Percentiles rank a stretch among this genome's conserved stretches.
Conservation (phyloP, 257 asterid species). For the Perilla frutescens region DNA sequence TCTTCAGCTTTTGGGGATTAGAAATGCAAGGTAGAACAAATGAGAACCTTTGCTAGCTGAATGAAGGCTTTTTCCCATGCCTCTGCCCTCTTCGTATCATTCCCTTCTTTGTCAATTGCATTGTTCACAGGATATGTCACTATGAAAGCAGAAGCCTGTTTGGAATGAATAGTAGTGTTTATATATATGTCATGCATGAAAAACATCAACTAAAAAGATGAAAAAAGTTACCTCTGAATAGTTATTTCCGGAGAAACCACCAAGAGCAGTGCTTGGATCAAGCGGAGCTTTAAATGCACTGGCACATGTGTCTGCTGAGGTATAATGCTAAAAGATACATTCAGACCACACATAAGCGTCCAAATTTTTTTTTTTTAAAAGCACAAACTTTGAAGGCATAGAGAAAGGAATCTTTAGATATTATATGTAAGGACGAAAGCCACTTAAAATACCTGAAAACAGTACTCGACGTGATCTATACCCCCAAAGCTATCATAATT, state of each 20-base stretch:
- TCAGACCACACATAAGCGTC: conserved; percentile 34
- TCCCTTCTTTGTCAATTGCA: conserved; percentile 77
- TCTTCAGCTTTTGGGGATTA: conserved; percentile 16
- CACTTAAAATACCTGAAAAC: conserved; percentile 75
- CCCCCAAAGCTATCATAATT: conserved; percentile 79
- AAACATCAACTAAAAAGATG: conserved; percentile 12
- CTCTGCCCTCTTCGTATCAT: conserved; percentile 73
- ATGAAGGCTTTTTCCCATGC: conserved; percentile 99
- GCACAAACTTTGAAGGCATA: conserved; percentile 8
- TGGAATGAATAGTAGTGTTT: conserved; percentile 30
- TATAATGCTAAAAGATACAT: conserved; percentile 71
- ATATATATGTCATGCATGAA: conserved; percentile 26
- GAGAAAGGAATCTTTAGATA: conserved; percentile 6
- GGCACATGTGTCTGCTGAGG: conserved; percentile 83
- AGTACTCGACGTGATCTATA: conserved; percentile 80
- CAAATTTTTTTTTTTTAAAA: neutral
- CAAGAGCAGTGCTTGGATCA: conserved; percentile 96
- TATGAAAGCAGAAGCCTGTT: conserved; percentile 94
- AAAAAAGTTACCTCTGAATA: conserved; percentile 71
- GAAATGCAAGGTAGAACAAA: conserved; percentile 22
- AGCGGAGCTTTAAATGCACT: conserved; percentile 97
- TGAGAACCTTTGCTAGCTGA: conserved; percentile 83
- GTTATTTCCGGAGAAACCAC: conserved; percentile 92
- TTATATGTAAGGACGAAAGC: conserved; percentile 29
- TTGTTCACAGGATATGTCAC: conserved; percentile 97